Percentiles rank a stretch among this genome's conserved stretches.
These are phyloP conservation scores for Rhododendron henanense DNA, from an alignment of 148 eudicot genomes.

Conservation along the genomic window DNA sequence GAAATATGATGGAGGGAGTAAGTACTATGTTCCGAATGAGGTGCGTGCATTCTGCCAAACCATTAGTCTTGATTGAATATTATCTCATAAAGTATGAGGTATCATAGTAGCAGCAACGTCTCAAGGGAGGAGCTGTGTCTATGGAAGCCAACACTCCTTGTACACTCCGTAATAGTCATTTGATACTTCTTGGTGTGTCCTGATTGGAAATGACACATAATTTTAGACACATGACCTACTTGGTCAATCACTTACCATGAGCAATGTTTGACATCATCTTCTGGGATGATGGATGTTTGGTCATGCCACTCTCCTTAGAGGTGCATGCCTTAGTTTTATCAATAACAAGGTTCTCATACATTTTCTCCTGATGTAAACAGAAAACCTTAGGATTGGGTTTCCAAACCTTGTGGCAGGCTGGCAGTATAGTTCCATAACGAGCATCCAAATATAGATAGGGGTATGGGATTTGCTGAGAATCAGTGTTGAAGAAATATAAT, in stretches of 20 bases:
- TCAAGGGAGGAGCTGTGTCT: background rate
- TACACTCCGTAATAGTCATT: background rate
- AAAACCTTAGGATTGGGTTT: background rate
- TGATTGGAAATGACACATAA: background rate
- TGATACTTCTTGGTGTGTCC: background rate
- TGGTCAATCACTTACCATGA: background rate
- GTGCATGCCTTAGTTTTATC: background rate
- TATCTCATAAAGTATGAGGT: background rate
- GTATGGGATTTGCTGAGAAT: background rate
- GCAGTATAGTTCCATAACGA: background rate
- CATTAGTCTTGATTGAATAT: background rate
- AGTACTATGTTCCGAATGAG: background rate
- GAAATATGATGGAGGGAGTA: background rate
- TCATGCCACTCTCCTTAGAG: background rate
- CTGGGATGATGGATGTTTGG: background rate
- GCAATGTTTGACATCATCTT: background rate
- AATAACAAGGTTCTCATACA: background rate
- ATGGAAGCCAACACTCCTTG: background rate
- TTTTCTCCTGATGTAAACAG: background rate
- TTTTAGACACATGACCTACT: background rate
- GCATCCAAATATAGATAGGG: background rate
- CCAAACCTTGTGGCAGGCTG: background rate
- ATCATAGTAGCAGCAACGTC: background rate
- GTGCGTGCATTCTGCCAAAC: background rate
- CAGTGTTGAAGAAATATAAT: background rate